These are phyloP conservation scores for Hyaloscypha variabilis DNA, from an alignment of 495 filamentous ascomycete species.

Conservation along the genomic window DNA sequence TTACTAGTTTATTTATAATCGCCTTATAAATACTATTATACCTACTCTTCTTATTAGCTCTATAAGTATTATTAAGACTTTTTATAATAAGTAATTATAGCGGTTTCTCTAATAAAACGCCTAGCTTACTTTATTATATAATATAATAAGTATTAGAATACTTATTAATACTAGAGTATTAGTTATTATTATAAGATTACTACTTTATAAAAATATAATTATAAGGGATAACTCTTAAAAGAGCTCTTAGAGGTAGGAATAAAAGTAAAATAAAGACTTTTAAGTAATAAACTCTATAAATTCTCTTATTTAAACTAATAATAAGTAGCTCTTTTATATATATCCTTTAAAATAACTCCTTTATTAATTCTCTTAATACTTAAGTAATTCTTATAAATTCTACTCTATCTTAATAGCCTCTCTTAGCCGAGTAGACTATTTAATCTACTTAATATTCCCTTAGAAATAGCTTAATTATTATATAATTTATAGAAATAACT, in stretches of 20 bases:
- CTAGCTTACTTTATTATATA: not conserved
- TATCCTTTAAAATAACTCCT: conserved; percentile 10
- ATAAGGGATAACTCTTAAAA: no score
- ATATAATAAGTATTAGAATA: conserved; percentile 5
- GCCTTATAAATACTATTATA: no score
- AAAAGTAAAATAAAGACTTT: not conserved
- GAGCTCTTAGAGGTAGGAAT: no score
- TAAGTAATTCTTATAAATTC: no score
- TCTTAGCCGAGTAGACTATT: no score
- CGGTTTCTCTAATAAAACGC: conserved; percentile 6
- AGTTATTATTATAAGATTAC: not conserved
- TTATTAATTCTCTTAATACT: not conserved
- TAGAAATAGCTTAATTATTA: no score
- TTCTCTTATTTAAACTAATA: conserved; percentile 11
- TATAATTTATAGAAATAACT: not conserved
- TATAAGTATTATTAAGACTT: conserved; percentile 1
- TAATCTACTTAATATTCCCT: no score
- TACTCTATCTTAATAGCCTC: no score
- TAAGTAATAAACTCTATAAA: no score
- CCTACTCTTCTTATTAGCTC: no score
- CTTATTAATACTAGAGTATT: not conserved
- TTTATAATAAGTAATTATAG: not conserved
- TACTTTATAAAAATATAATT: no score
- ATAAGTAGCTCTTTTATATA: conserved; percentile 9
- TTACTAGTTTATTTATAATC: no score